Evolutionary conservation across 192 early-diverging fungal species (phyloP), one percentile per base, ranked within the genome.

Genomic region (Rhizophagus prolifer): DNA sequence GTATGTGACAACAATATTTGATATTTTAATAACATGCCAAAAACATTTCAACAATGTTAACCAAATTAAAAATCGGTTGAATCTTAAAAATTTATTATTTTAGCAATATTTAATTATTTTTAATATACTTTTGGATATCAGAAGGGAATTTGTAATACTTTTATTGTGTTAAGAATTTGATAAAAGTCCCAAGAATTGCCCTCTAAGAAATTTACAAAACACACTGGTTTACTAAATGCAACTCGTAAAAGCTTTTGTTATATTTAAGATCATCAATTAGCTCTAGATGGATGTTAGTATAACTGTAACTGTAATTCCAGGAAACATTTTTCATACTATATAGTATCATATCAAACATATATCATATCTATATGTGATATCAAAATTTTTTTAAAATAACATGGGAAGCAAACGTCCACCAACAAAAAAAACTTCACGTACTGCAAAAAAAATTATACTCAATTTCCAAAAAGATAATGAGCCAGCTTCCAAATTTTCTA

Each of bases 61-160:
- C 36, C 36, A 38, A 38, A 38, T 60, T 4, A 21, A 62, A 23
- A 26, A 4, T 12, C 9, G 25, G 19, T 13, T 26, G 4, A 62
- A 62, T 28, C 8, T 26, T 23, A 62, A 62, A 28, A 54, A 19
- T 62, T 26, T 62, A 19, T 26, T 26, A 9, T 26, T 62, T 62
- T 26, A 21, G 59, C 59, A 25, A 60, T 23, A 23, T 25, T 8
- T 9, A 60, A 60, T 23, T 25, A 23, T 26, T 26, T 26, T 26
- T 23, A 62, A 28, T 62, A 26, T 62, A 62, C 61, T 62, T 26
- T 26, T 23, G 26, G 26, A 26, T 62, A 62, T 62, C 26, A 26
- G 26, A 62, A 26, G 61, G 61, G 61, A 62, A 62, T 62, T 62
- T 62, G 26, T 62, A 62, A 62, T 62, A 62, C 61, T 62, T 62